These are phyloP conservation scores for Tagetes patula DNA, from an alignment of 129 eudicot species.

Conservation along the genomic window DNA sequence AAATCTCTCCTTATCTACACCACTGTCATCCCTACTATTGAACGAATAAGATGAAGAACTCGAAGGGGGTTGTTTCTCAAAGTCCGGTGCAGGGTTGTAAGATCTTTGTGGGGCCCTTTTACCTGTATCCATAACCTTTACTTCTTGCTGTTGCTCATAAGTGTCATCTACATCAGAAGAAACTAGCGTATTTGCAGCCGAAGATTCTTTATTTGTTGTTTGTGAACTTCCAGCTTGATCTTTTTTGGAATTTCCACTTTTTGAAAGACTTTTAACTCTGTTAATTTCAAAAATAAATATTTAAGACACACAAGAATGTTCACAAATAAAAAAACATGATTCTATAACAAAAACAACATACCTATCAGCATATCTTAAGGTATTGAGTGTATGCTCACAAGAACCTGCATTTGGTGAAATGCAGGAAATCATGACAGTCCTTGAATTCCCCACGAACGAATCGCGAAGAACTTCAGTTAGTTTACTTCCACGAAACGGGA, in stretches of 20 bases:
- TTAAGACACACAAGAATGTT: neutral
- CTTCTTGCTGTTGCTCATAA: slow-evolving; percentile 56
- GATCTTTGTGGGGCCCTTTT: slow-evolving; percentile 59
- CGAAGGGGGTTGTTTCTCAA: slow-evolving; percentile 50
- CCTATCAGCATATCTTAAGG: slow-evolving; percentile 95
- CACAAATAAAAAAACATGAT: neutral
- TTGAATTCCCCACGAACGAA: slow-evolving; percentile 91
- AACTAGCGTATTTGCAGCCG: slow-evolving; percentile 39
- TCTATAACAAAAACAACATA: slow-evolving; percentile 13
- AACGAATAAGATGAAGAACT: slow-evolving; percentile 51
- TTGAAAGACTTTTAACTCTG: slow-evolving; percentile 93
- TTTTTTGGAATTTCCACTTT: slow-evolving; percentile 71
- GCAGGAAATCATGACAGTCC: slow-evolving; percentile 97
- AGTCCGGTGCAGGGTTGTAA: slow-evolving; percentile 46
- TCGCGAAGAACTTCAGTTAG: slow-evolving; percentile 96
- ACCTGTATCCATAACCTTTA: slow-evolving; percentile 51
- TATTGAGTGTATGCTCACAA: slow-evolving; percentile 92
- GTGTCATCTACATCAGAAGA: slow-evolving; percentile 59
- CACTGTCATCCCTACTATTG: slow-evolving; percentile 50
- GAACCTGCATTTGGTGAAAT: slow-evolving; percentile 91
- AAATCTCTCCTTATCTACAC: slow-evolving; percentile 51
- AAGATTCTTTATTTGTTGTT: slow-evolving; percentile 53
- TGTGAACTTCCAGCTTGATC: slow-evolving; percentile 67
- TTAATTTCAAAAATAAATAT: slow-evolving; percentile 11
- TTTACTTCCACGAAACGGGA: slow-evolving; percentile 97